A percentile compares a stretch with the other conserved stretches of the same genome.
Evolutionary conservation across 1,139 yeast genomes (phyloP).

Genomic region (Kazachstania sp.): DNA sequence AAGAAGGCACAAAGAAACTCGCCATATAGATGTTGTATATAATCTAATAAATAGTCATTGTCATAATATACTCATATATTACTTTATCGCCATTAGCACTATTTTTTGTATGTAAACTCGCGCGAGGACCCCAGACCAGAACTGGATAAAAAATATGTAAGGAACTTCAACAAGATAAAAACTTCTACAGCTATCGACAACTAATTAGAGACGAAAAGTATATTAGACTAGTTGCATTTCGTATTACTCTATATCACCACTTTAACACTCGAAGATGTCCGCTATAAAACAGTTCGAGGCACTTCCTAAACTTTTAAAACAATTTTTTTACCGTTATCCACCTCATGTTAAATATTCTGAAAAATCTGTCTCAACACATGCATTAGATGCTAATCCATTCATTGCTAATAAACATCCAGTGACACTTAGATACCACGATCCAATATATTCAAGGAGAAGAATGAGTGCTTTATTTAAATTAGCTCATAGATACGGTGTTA

Average conservation of each 20-base stretch:
- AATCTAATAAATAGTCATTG: background rate
- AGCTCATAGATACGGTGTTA: constrained; percentile 74
- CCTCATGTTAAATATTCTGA: constrained; percentile 72
- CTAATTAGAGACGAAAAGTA: too few relatives aligned
- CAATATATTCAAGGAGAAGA: constrained; percentile 73
- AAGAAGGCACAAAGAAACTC: constrained; percentile 35
- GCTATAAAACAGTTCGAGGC: constrained; percentile 35
- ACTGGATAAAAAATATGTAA: too few relatives aligned
- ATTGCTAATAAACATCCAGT: constrained; percentile 77
- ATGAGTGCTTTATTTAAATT: constrained; percentile 79
- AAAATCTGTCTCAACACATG: constrained; percentile 56
- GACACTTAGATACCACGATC: constrained; percentile 67
- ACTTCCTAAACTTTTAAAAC: constrained; percentile 65
- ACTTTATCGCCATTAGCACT: too few relatives aligned
- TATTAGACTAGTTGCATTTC: background rate
- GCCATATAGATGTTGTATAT: constrained; percentile 21
- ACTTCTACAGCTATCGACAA: too few relatives aligned
- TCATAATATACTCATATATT: background rate
- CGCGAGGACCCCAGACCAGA: too few relatives aligned
- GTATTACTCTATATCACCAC: background rate
- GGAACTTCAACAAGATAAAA: too few relatives aligned
- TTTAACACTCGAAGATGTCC: background rate
- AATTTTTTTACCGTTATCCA: constrained; percentile 75
- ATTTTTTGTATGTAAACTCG: background rate
- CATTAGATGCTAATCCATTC: constrained; percentile 78